Evolutionary conservation across 805 yeast species (phyloP), one percentile per base, ranked within the genome.

Genomic region (Teunomyces kruisii): DNA sequence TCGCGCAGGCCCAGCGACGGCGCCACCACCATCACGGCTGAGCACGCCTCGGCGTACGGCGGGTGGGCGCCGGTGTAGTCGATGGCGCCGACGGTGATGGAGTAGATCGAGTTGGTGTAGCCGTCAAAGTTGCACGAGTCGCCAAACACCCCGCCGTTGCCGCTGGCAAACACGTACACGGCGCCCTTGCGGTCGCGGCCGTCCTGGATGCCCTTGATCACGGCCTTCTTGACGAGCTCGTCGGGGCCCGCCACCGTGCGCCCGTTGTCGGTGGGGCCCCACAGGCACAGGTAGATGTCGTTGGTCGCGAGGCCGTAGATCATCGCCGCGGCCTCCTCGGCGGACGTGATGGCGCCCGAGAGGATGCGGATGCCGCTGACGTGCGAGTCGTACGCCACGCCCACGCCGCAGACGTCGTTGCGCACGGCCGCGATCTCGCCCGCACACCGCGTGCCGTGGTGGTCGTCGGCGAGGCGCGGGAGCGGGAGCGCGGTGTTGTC

Each of bases 211-310:
- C 97, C 97, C 57, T 83, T 86, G n/a, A 87, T 61, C 63, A 94
- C 76, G 1, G 98, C 95, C 49, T 87, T 81, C 56, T 80, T 78
- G 6, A 92, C 96, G 24, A 92, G 57, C 28, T 70, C 62, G 17
- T 88, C 87, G 0, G 99, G 99, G 3, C 81, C 94, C 42, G 88
- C 90, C 76, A 94, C 80, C 1, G 96, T 79, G 45, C 64, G 74
- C 0, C 99, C 99, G 62, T 92, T 88, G 64, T 94, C 99, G 2
- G 89, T 79, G 2, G 99, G 99, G 6, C 99, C 99, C 99, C 99
- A 94, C 3, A 97, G 89, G 65, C 99, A 94, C 3, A 96, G 88
- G 62, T 90, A 94, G 32, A 94, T 94, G 63, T 94, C 96, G 64
- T 94, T 94, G 22, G 80, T 78, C 49, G 88, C 91, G 51, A 86